Percentiles rank a stretch among this genome's conserved stretches.
phyloP scores from a whole-genome alignment of 495 filamentous ascomycete species.

The Penicillium cataractarum region DNA sequence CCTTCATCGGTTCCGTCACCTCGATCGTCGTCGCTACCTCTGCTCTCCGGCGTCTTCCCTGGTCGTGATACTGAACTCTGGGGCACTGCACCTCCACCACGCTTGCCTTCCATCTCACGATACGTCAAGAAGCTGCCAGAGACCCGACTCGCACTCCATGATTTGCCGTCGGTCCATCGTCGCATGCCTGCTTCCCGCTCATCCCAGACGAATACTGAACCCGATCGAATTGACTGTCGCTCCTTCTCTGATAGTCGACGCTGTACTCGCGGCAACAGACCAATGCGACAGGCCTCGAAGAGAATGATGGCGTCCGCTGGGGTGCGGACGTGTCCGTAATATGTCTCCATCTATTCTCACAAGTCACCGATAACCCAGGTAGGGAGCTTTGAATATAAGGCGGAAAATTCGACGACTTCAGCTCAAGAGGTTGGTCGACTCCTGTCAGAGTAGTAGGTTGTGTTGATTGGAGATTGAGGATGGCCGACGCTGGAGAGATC shows the following conservation, averaged over 20 bases:
- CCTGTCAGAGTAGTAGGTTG: constrained; percentile 7
- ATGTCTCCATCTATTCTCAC: constrained; percentile 81
- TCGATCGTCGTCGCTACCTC: constrained; percentile 77
- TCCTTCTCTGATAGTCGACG: constrained; percentile 95
- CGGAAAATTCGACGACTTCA: not conserved
- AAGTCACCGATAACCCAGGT: constrained; percentile 33
- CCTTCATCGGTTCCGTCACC: constrained; percentile 77
- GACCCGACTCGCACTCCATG: constrained; percentile 96
- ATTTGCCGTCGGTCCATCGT: constrained; percentile 98
- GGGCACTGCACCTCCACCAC: constrained; percentile 65
- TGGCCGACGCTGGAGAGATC: constrained; percentile 1
- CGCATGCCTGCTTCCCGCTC: constrained; percentile 98
- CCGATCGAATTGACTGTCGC: constrained; percentile 88
- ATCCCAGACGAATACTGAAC: constrained; percentile 99
- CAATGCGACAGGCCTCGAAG: constrained; percentile 93
- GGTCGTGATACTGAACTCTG: constrained; percentile 56
- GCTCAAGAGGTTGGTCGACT: not conserved
- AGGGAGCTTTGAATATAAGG: constrained; percentile 25
- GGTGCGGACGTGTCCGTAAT: constrained; percentile 88
- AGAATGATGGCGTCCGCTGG: constrained; percentile 94
- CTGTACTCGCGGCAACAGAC: constrained; percentile 89
- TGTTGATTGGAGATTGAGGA: not conserved
- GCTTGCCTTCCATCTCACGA: constrained; percentile 97
- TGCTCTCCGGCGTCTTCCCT: constrained; percentile 81
- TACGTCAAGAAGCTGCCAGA: constrained; percentile 98